Evolutionary conservation across 1,284 basidiomycete species (phyloP).

Genomic region (Agroathelia rolfsii): DNA sequence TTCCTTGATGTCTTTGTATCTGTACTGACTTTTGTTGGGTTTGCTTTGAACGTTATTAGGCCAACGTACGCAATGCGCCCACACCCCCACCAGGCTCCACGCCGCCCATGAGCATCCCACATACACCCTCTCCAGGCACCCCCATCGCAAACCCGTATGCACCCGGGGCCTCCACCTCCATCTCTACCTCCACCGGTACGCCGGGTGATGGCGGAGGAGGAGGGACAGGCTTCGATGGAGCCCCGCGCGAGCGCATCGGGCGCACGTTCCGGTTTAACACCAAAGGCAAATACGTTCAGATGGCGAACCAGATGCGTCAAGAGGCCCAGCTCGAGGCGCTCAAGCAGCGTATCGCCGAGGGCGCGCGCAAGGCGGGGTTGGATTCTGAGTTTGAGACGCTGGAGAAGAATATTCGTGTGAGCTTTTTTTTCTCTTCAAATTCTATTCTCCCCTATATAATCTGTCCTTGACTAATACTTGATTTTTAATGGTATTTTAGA

Average conservation of each 20-base stretch:
- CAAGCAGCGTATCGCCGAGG: slow-evolving; percentile 88
- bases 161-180: slow-evolving; percentile 33
- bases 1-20: slow-evolving; percentile 5
- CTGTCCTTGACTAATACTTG: slow-evolving; percentile 7
- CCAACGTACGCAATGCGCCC: slow-evolving; percentile 64
- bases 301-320: slow-evolving; percentile 79
- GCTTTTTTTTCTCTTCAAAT: slow-evolving; percentile 14
- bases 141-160: slow-evolving; percentile 67
- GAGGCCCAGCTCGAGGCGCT: slow-evolving; percentile 84
- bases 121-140: slow-evolving; percentile 15
- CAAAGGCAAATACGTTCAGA: slow-evolving; percentile 83
- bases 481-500: slow-evolving; percentile 28
- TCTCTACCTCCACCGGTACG: slow-evolving; percentile 45
- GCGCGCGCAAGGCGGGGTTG: slow-evolving; percentile 85
- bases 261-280: slow-evolving; percentile 77
- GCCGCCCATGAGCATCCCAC: slow-evolving; percentile 22
- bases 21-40: slow-evolving; percentile 1
- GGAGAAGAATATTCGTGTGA: slow-evolving; percentile 78
- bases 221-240: slow-evolving; percentile 64
- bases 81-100: slow-evolving; percentile 51
- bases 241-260: slow-evolving; percentile 59
- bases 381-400: slow-evolving; percentile 86
- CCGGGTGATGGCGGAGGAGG: too few relatives aligned
- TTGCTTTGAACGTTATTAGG: slow-evolving; percentile 25
- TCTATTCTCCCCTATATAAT: neutral